Percentiles rank a stretch among this genome's conserved stretches.
Evolutionary conservation across 352 stramenopile species (phyloP).

Genomic region (Globisporangium cederbergense): DNA sequence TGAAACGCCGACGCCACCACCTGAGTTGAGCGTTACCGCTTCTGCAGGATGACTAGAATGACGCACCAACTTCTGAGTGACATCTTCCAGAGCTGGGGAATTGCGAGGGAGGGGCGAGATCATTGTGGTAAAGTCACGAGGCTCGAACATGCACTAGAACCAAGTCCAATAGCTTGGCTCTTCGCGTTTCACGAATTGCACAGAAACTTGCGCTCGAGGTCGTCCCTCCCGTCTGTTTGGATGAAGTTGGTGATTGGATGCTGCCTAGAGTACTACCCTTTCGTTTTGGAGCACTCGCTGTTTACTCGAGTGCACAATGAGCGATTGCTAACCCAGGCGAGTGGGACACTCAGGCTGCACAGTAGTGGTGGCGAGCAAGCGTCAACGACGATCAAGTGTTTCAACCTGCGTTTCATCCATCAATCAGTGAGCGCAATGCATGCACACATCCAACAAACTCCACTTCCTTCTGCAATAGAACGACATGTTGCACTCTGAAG

Average conservation of each 20-base stretch:
- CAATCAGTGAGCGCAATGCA: background rate
- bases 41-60: background rate
- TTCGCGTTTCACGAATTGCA: too few relatives aligned
- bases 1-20: background rate
- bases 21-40: background rate
- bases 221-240: conserved; percentile 6
- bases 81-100: background rate
- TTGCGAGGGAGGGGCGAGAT: background rate
- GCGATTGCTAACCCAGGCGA: background rate
- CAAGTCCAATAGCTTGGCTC: too few relatives aligned
- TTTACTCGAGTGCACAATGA: background rate
- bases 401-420: background rate
- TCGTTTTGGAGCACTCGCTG: background rate
- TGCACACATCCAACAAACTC: background rate
- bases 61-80: background rate
- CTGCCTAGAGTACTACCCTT: background rate
- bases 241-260: conserved; percentile 11
- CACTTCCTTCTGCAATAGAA: background rate
- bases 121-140: background rate
- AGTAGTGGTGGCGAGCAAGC: too few relatives aligned
- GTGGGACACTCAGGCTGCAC: background rate
- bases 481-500: background rate
- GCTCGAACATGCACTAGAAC: background rate
- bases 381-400: too few relatives aligned
- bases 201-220: background rate